These are phyloP conservation scores for Alternaria atra DNA, from an alignment of 2,329 filamentous ascomycete genomes.

Conservation along the genomic window DNA sequence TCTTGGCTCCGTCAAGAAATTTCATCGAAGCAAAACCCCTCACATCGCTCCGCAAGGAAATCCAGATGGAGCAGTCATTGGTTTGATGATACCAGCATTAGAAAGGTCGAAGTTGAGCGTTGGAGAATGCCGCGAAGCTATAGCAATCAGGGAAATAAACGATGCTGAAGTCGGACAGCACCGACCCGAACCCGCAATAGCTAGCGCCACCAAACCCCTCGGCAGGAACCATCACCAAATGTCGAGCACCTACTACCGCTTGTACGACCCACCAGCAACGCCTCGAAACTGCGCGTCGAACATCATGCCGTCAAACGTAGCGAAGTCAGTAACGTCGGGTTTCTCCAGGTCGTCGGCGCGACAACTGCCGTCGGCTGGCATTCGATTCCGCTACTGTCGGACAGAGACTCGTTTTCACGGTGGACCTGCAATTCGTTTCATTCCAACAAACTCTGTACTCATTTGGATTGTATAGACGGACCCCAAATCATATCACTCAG, in stretches of 20 bases:
- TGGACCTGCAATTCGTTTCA: too few species aligned
- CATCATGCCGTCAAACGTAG: not conserved
- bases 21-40: not conserved
- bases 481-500: not conserved
- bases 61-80: not conserved
- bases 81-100: not conserved
- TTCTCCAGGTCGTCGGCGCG: not conserved
- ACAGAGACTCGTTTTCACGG: not conserved
- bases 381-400: not conserved
- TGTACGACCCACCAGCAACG: not conserved
- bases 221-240: not conserved
- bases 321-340: not conserved
- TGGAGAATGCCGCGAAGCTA: not conserved
- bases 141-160: not conserved
- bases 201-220: not conserved
- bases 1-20: not conserved
- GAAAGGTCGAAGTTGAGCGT: not conserved
- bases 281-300: not conserved
- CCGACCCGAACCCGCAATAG: constrained; percentile 4
- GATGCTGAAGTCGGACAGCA: not conserved
- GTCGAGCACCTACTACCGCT: not conserved
- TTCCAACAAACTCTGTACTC: too few species aligned
- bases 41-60: not conserved
- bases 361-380: not conserved
- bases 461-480: too few species aligned